Base-by-base conservation (phyloP, 2,329 filamentous ascomycete species). In the Neophaeococcomyces aloes region DNA sequence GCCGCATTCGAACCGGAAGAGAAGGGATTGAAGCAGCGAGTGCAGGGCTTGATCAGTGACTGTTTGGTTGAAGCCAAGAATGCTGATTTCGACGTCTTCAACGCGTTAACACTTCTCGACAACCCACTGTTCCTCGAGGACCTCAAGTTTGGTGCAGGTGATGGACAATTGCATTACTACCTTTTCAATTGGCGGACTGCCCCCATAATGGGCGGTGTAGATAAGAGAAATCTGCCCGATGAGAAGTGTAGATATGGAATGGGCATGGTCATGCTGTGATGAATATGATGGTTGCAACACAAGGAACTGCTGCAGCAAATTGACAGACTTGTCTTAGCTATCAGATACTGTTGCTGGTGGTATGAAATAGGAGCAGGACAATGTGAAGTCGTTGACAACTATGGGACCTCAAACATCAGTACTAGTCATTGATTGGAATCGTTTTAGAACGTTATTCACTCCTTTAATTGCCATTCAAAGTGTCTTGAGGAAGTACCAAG, bases 121-220 rank as follows among this genome's bases (percentile, higher is more conserved):
- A 98, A 98, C 63, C 83, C 79, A 1, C 74, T 96, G 15, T 96
- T 98, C 75, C 72, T 98, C 4, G 81, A 89, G 60, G 75, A 95
- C 54, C 86, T 95, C 59, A 94, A 94, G 64, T 98, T 95, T 57
- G 91, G 89, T 34, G 81, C 83, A 4, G 91, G 91, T 25, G 91
- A 98, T 61, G 91, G 91, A 36, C 86, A 91, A 62, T 71, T 98
- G 56, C 87, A 98, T 65, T 98, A 88, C 67, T 98, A 98, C 64
- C 71, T 98, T 25, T 98, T 93, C 74, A 98, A 98, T 67, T 98
- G 95, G 70, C 79, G 86, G 45, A 85, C 86, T 10, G 80, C 84
- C 48, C 79, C 81, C n/a, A 83, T 98, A 57, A 69, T 78, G 1
- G 88, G 91, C 38, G 91, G 91, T 17, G 79, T 96, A 33, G 80